Percentiles rank a stretch among this genome's conserved stretches.
phyloP scores from a whole-genome alignment of 495 filamentous ascomycete genomes.

The Jackrogersella minutella region DNA sequence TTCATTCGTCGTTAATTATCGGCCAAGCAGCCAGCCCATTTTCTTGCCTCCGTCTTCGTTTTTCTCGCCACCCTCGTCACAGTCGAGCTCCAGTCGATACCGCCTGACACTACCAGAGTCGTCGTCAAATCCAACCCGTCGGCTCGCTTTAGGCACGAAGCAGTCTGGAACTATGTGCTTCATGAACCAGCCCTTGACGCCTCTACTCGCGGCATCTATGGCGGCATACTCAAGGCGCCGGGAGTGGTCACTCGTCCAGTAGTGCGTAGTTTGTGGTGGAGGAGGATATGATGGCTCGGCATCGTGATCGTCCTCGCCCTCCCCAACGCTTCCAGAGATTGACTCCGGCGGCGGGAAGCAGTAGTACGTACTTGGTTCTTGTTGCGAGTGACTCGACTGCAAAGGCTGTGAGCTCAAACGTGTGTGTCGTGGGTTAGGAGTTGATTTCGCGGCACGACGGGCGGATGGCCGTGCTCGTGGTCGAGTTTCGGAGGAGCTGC shows the following conservation, averaged over 20 bases:
- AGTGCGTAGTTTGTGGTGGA: conserved; percentile 63
- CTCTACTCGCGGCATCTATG: conserved; percentile 62
- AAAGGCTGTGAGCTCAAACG: conserved; percentile 40
- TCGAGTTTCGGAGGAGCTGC: conserved; percentile 31
- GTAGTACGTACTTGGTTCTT: conserved; percentile 52
- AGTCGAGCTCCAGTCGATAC: conserved; percentile 60
- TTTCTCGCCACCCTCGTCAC: conserved; percentile 43
- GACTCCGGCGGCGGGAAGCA: conserved; percentile 57
- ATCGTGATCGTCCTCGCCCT: conserved; percentile 32
- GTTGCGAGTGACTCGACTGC: conserved; percentile 39
- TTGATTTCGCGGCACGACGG: conserved; percentile 48
- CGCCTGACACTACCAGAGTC: conserved; percentile 63
- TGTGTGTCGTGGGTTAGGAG: conserved; percentile 37
- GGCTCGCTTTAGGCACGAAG: conserved; percentile 55
- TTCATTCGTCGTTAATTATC: conserved; percentile 36
- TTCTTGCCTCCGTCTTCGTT: conserved; percentile 28
- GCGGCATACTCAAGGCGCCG: conserved; percentile 64
- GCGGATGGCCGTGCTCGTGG: conserved; percentile 46
- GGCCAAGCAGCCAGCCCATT: conserved; percentile 42
- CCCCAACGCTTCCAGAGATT: conserved; percentile 10
- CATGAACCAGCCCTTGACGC: conserved; percentile 62
- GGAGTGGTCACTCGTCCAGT: conserved; percentile 64
- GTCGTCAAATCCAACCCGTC: conserved; percentile 59
- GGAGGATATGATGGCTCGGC: conserved; percentile 39
- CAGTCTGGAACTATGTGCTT: conserved; percentile 62